Evolutionary conservation across 1,284 basidiomycete genomes (phyloP).

Genomic region (Leccinum fallax): DNA sequence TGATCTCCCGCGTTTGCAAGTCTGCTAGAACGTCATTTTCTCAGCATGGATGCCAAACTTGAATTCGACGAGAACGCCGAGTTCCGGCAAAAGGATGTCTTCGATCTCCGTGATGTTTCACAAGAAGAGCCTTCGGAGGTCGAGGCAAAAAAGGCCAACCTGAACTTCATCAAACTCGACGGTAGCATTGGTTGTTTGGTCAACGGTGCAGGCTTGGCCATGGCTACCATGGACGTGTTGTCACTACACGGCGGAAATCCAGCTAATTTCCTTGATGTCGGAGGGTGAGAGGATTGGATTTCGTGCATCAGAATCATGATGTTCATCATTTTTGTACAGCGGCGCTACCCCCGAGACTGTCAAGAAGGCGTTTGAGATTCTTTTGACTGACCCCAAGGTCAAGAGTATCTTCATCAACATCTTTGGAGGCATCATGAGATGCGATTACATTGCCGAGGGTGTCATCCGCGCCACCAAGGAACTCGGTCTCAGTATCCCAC

Average conservation of each 20-base stretch:
- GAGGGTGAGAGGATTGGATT: constrained; percentile 59
- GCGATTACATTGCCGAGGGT: constrained; percentile 96
- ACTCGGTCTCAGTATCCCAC: constrained; percentile 81
- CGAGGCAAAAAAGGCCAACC: constrained; percentile 89
- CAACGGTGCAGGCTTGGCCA: constrained; percentile 98
- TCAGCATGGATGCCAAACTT: constrained; percentile 99
- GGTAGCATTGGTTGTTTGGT: constrained; percentile 98
- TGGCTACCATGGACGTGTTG: constrained; percentile 99
- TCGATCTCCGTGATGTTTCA: constrained; percentile 86
- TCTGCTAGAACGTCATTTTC: constrained; percentile 10
- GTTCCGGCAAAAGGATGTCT: constrained; percentile 94
- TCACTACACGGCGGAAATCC: constrained; percentile 95
- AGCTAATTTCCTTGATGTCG: constrained; percentile 98
- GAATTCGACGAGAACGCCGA: constrained; percentile 99
- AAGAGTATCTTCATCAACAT: constrained; percentile 99
- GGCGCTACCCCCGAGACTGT: constrained; percentile 98
- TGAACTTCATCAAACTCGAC: constrained; percentile 99
- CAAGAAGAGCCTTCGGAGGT: constrained; percentile 99
- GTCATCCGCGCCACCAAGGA: constrained; percentile 98
- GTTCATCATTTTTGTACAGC: constrained; percentile 42
- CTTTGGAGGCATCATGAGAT: constrained; percentile 97
- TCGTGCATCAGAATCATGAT: constrained; percentile 3
- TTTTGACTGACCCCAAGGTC: constrained; percentile 88
- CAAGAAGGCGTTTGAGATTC: constrained; percentile 98
- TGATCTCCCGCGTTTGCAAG: constrained; percentile 7